Evolutionary conservation across 148 eudicot species (phyloP), one percentile per base, ranked within the genome.

Genomic region (Salicornia ramosissima): DNA sequence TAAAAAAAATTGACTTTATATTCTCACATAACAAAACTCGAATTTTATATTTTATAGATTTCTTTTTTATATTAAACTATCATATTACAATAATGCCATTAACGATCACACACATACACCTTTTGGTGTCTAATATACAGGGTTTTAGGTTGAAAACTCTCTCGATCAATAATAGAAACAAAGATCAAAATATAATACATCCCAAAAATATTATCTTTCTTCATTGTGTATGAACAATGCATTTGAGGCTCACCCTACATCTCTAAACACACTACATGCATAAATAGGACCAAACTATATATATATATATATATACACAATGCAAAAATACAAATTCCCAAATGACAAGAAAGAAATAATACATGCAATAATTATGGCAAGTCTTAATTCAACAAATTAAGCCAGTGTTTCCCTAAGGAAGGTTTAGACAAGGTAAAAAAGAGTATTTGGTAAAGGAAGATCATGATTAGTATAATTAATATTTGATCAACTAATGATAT

Each of bases 401-500:
- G 36, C 76, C 73, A 68, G 40, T 58, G 59, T 58, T 57, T 71
- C 40, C 77, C 75, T 57, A 76, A 71, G 21, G 76, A 65, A 6
- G 77, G 42, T 49, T 47, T 68, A 71, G 55, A 65, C 31, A 76
- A 67, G 29, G 73, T 55, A 65, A 67, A 84, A 24, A 64, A 56
- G 22, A 80, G 1, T 12, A 77, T 16, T 52, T 79, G 80, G 79
- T 78, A 83, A 68, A 86, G 6, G 24, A 89, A 77, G 52, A 22
- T 36, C 2, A 83, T n/a, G 24, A 83, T 26, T 9, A 85, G 59
- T 52, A 79, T 12, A 56, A 86, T 34, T 14, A 89, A 33, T 55
- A 85, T 47, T 79, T 89, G 95, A 79, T 89, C 89, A 24, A 75
- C 56, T 30, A 89, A 61, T 9, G 86, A 81, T 42, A 89, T 81